These are phyloP conservation scores for Phragmites australis DNA, from an alignment of 176 grass and related monocot genomes.

Conservation along the genomic window DNA sequence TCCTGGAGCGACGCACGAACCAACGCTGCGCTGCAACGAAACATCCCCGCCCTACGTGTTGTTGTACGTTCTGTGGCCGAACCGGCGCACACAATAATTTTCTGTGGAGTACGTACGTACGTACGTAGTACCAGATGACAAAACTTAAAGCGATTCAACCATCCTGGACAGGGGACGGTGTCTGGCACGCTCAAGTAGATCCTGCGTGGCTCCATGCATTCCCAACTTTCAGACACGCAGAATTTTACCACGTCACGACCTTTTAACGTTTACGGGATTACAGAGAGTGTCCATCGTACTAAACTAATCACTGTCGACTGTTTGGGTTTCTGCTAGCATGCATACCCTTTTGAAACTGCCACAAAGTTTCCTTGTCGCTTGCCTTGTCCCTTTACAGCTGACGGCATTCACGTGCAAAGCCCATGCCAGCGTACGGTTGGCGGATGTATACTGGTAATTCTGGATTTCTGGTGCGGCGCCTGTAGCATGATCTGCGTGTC, in stretches of 20 bases:
- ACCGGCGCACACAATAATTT: neutral
- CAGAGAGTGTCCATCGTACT: too few relatives aligned
- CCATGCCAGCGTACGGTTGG: neutral
- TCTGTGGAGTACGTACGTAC: neutral
- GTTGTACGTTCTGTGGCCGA: neutral
- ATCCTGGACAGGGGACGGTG: too few relatives aligned
- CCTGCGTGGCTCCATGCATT: too few relatives aligned
- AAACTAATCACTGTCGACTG: neutral
- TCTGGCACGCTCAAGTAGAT: too few relatives aligned
- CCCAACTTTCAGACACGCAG: neutral
- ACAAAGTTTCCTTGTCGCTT: neutral
- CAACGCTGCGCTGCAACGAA: too few relatives aligned
- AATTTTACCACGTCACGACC: neutral
- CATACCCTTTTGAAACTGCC: neutral
- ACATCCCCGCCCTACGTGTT: too few relatives aligned
- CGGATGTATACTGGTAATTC: neutral
- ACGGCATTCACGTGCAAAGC: constrained; percentile 21
- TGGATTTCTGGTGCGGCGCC: neutral
- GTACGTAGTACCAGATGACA: neutral
- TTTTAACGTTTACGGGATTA: too few relatives aligned
- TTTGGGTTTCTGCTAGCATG: neutral
- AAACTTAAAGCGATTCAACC: neutral
- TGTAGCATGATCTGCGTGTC: neutral
- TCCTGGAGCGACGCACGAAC: constrained; percentile 11
- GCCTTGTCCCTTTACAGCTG: constrained; percentile 4